Conservation (phyloP, 2,329 filamentous ascomycete genomes). For the Ascochyta pisi region DNA sequence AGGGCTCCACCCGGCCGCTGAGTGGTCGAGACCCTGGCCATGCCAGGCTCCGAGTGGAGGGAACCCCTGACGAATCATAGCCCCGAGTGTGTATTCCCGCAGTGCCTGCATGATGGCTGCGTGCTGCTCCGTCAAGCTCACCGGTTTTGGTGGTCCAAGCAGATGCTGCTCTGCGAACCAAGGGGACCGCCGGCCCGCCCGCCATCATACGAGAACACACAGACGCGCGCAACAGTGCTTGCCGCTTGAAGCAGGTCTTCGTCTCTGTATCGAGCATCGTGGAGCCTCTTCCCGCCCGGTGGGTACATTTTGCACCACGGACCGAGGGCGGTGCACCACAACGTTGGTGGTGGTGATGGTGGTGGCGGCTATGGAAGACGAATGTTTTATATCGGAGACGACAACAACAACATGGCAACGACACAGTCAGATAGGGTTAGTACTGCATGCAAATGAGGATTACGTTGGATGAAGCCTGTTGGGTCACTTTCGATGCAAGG, state of each 20-base stretch:
- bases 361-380: slow-evolving; percentile 10
- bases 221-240: slow-evolving; percentile 17
- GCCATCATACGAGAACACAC: slow-evolving; percentile 18
- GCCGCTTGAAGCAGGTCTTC: slow-evolving; percentile 19
- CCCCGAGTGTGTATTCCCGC: slow-evolving; percentile 6
- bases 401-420: slow-evolving; percentile 3
- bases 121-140: slow-evolving; percentile 24
- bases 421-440: slow-evolving; percentile 16
- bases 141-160: slow-evolving; percentile 21
- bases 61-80: slow-evolving; percentile 19
- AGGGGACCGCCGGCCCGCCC: slow-evolving; percentile 19
- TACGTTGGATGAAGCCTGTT: slow-evolving; percentile 13
- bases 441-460: slow-evolving; percentile 14
- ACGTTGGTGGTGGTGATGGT: background rate
- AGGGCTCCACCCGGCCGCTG: slow-evolving; percentile 9
- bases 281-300: slow-evolving; percentile 8
- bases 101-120: slow-evolving; percentile 18
- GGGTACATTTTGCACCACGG: slow-evolving; percentile 1
- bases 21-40: slow-evolving; percentile 19
- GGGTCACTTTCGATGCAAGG: slow-evolving; percentile 13
- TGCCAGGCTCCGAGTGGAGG: slow-evolving; percentile 11
- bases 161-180: slow-evolving; percentile 19
- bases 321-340: slow-evolving; percentile 1
- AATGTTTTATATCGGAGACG: slow-evolving; percentile 2
- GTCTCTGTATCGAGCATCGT: slow-evolving; percentile 15